Conservation (phyloP, 2,329 filamentous ascomycete genomes). For the Pseudocercospora crystallina region DNA sequence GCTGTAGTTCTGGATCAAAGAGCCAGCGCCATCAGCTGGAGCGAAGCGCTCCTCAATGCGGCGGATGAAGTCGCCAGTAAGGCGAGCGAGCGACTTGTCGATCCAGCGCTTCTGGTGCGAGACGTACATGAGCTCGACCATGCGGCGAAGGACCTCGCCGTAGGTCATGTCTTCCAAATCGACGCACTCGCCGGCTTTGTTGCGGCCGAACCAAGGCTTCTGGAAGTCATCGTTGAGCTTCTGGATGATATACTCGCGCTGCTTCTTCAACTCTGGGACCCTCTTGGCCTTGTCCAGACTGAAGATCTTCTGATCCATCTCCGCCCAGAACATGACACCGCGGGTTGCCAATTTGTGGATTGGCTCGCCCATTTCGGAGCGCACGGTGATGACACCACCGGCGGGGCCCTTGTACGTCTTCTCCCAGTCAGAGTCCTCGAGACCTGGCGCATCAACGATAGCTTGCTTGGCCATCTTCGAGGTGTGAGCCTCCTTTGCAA, state of each 20-base stretch:
- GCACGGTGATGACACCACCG: conserved; percentile 92
- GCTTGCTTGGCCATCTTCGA: conserved; percentile 85
- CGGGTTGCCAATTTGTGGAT: conserved; percentile 98
- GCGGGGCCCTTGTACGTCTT: conserved; percentile 88
- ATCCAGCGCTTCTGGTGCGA: conserved; percentile 92
- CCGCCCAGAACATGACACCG: conserved; percentile 94
- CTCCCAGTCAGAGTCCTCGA: conserved; percentile 84
- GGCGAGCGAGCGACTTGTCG: conserved; percentile 74
- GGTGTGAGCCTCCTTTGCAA: conserved; percentile 86
- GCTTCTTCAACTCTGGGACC: conserved; percentile 81
- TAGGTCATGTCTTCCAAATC: conserved; percentile 98
- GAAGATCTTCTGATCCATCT: conserved; percentile 99
- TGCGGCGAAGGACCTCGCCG: conserved; percentile 77
- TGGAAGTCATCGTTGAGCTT: conserved; percentile 96
- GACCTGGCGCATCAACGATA: conserved; percentile 79
- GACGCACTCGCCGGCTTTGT: conserved; percentile 74
- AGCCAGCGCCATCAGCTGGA: conserved; percentile 66
- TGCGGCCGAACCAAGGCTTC: conserved; percentile 93
- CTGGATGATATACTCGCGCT: conserved; percentile 87
- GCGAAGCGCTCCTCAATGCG: conserved; percentile 97
- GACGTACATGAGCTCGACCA: conserved; percentile 89
- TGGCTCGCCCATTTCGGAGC: conserved; percentile 98
- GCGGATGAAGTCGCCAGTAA: conserved; percentile 94
- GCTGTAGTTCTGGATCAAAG: conserved; percentile 83
- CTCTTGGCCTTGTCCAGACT: conserved; percentile 92